These are phyloP conservation scores for Triadica sebifera DNA, from an alignment of 345 rosid genomes.

Conservation along the genomic window DNA sequence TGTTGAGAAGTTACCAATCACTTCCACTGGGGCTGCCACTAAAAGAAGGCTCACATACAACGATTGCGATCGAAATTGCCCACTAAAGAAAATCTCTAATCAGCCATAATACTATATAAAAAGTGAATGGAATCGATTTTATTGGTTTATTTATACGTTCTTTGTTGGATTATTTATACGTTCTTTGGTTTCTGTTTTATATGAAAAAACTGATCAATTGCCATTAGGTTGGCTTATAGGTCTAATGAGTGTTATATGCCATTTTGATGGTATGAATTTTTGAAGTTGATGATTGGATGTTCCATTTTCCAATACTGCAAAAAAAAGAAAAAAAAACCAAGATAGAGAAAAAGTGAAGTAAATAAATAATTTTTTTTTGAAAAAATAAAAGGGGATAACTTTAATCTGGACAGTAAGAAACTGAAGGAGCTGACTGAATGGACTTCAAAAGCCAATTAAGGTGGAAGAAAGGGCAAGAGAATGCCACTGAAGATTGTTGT, in stretches of 20 bases:
- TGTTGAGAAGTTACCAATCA: slow-evolving; percentile 24
- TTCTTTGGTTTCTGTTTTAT: background rate
- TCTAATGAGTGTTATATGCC: slow-evolving; percentile 25
- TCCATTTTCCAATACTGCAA: slow-evolving; percentile 31
- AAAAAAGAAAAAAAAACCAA: slow-evolving; percentile 12
- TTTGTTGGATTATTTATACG: slow-evolving; percentile 23
- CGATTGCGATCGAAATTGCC: slow-evolving; percentile 35
- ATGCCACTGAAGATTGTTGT: slow-evolving; percentile 28
- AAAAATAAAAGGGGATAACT: slow-evolving; percentile 28
- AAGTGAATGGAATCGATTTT: slow-evolving; percentile 17
- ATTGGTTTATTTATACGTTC: slow-evolving; percentile 23
- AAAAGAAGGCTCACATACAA: slow-evolving; percentile 63
- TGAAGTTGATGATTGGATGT: slow-evolving; percentile 29
- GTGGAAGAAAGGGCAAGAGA: slow-evolving; percentile 18
- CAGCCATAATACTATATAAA: background rate
- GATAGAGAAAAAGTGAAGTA: slow-evolving; percentile 23
- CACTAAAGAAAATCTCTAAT: slow-evolving; percentile 40
- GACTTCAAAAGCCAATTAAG: slow-evolving; percentile 31
- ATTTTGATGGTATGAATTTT: slow-evolving; percentile 23
- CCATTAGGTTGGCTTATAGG: slow-evolving; percentile 21
- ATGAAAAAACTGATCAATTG: slow-evolving; percentile 17
- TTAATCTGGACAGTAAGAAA: slow-evolving; percentile 26
- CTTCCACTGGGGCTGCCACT: slow-evolving; percentile 39
- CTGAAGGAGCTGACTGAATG: slow-evolving; percentile 28
- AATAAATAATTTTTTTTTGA: slow-evolving; percentile 10